Evolutionary conservation across 306 rosid species (phyloP).

Genomic region (Trifolium dubium): DNA sequence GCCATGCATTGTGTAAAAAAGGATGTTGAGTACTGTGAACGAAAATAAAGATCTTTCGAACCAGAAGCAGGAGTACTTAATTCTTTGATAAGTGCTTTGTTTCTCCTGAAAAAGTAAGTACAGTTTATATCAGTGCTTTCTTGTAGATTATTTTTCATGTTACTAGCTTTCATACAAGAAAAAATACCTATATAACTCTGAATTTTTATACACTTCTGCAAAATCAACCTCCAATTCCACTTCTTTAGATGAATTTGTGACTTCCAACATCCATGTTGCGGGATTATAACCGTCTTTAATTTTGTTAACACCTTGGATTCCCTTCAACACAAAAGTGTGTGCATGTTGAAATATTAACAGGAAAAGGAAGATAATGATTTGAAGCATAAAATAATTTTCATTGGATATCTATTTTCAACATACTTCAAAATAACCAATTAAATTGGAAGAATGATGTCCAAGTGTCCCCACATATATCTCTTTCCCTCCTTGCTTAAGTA

Average conservation of each 20-base stretch:
- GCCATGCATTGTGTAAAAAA: conserved; percentile 57
- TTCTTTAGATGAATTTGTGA: background rate
- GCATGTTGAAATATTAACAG: background rate
- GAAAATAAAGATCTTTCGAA: conserved; percentile 54
- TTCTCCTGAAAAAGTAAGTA: conserved; percentile 54
- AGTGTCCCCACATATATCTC: conserved; percentile 59
- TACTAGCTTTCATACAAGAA: background rate
- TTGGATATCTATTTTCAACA: background rate
- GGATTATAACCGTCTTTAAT: conserved; percentile 50
- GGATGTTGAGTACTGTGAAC: conserved; percentile 51
- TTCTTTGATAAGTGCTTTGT: conserved; percentile 51
- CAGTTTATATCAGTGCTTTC: too few relatives aligned
- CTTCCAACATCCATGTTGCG: background rate
- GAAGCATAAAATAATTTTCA: conserved; percentile 12
- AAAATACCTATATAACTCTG: conserved; percentile 54
- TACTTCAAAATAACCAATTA: conserved; percentile 54
- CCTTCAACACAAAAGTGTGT: conserved; percentile 44
- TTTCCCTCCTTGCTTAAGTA: conserved; percentile 58
- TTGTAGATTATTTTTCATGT: background rate
- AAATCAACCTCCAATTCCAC: background rate
- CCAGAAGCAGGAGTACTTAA: conserved; percentile 54
- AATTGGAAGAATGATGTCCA: conserved; percentile 53
- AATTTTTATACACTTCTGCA: conserved; percentile 22
- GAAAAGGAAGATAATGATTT: background rate
- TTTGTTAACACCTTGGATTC: conserved; percentile 47